Evolutionary conservation across 2,329 filamentous ascomycete species (phyloP), one percentile per base, ranked within the genome.

Genomic region (Stagonosporopsis rhizophila): DNA sequence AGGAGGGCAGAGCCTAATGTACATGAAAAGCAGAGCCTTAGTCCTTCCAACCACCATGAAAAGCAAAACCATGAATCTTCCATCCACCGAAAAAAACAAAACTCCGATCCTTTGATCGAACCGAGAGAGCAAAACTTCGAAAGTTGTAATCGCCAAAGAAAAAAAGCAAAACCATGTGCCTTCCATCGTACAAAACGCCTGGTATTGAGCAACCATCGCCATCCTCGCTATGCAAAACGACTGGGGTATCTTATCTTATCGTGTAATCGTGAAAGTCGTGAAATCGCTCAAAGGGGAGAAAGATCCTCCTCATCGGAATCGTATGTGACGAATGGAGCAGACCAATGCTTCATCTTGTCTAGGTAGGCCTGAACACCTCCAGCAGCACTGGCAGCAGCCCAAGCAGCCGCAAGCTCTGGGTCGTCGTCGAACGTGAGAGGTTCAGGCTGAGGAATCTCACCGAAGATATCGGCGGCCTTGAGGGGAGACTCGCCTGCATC

Each of bases 301-400:
- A 67, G 42, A 9, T 60, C 63, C 37, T 69, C 66, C 56, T 69
- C 66, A 7, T 69, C 66, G 17, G 66, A 69, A 12, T 68, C 66
- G 51, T 69, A 69, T 4, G 53, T 60, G 34, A 64, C 22, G 11
- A 48, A 51, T 1, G 66, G 51, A 6, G 46, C 25, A 2, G 61
- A 57, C 66, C 66, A 69, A 19, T 48, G 22, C 20, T 52, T 60
- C 25, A 27, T 20, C 41, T 44, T 19, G 9, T 30, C 41, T 8
- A 62, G 40, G 44, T 57, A 49, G 38, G 56, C 49, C 53, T 67
- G 55, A 19, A 53, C 60, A 14, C 42, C 38, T 42, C 54, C 62
- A 14, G 56, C 45, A 1, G 53, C 46, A 3, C 47, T 38, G 6
- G 52, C n/a, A 8, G 64, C 44, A 20, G 54, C 62, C 6, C 61